Percentiles rank a stretch among this genome's conserved stretches.
phyloP scores from a whole-genome alignment of 2,329 filamentous ascomycete species.

The Aspergillus hiratsukae region DNA sequence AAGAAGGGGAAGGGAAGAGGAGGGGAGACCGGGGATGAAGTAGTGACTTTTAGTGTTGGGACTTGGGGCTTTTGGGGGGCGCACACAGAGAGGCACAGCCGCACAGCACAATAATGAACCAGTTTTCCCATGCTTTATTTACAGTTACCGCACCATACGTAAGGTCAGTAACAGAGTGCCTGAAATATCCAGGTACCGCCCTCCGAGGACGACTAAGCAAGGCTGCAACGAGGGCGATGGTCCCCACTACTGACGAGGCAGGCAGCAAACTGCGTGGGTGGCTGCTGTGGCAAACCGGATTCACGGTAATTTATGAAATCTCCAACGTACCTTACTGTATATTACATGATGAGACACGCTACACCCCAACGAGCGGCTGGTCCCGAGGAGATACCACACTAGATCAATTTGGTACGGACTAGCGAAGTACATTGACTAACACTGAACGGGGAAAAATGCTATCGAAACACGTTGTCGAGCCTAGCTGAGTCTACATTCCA shows the following conservation, averaged over 20 bases:
- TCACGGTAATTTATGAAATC: background rate
- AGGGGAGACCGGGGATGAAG: constrained; percentile 10
- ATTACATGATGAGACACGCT: background rate
- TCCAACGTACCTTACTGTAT: background rate
- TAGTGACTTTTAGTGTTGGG: background rate
- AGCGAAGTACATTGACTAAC: background rate
- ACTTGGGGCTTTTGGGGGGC: no score
- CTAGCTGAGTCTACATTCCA: background rate
- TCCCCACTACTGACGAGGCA: no score
- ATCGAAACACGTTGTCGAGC: background rate
- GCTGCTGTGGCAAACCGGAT: background rate
- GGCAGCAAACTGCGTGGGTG: background rate
- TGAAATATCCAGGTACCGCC: no score
- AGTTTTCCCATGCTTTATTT: background rate
- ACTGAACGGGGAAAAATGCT: background rate
- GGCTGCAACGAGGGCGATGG: background rate
- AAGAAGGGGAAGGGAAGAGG: constrained; percentile 11
- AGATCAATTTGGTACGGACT: background rate
- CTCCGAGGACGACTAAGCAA: no score
- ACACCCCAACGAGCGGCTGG: background rate
- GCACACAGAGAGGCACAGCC: background rate
- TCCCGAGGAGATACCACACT: background rate
- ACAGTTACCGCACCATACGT: background rate
- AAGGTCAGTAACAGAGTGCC: no score
- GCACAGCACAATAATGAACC: no score